Evolutionary conservation across 176 grass and related monocot species (phyloP).

Genomic region (Zea luxurians): DNA sequence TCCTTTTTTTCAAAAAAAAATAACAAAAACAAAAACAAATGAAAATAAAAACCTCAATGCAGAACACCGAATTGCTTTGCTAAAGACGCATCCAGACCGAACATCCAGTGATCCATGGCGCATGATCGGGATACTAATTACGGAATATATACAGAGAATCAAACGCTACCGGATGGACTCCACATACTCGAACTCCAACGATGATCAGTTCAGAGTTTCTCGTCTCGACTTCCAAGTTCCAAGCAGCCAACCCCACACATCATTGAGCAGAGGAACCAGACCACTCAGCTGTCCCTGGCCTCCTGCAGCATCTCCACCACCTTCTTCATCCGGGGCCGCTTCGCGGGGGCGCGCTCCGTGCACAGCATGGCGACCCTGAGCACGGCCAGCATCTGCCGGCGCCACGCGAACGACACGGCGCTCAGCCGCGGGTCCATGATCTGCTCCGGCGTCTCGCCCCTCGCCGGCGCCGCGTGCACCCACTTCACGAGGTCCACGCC

Average conservation of each 20-base stretch:
- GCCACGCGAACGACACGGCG: constrained; percentile 80
- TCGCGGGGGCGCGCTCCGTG: constrained; percentile 59
- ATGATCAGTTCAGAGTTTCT: background rate
- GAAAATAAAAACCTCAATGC: background rate
- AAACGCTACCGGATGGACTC: background rate
- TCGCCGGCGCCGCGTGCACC: constrained; percentile 64
- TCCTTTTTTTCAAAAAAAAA: background rate
- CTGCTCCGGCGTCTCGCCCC: constrained; percentile 81
- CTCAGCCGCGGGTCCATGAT: constrained; percentile 94
- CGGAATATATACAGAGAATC: constrained; percentile 38
- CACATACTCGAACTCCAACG: constrained; percentile 6
- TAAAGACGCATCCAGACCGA: background rate
- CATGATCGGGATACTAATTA: constrained; percentile 14
- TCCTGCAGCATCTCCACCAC: constrained; percentile 89
- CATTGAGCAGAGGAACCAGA: background rate
- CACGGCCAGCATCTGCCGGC: constrained; percentile 87
- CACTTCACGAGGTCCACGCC: constrained; percentile 91
- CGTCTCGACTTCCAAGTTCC: background rate
- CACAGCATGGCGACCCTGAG: constrained; percentile 84
- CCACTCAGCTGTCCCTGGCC: constrained; percentile 50
- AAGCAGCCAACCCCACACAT: constrained; percentile 9
- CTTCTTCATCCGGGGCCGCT: constrained; percentile 90
- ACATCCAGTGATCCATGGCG: constrained; percentile 8
- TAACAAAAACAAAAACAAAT: background rate
- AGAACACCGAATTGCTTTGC: background rate